Conservation (phyloP, 2,329 filamentous ascomycete species). For the Ustilaginoidea virens region DNA sequence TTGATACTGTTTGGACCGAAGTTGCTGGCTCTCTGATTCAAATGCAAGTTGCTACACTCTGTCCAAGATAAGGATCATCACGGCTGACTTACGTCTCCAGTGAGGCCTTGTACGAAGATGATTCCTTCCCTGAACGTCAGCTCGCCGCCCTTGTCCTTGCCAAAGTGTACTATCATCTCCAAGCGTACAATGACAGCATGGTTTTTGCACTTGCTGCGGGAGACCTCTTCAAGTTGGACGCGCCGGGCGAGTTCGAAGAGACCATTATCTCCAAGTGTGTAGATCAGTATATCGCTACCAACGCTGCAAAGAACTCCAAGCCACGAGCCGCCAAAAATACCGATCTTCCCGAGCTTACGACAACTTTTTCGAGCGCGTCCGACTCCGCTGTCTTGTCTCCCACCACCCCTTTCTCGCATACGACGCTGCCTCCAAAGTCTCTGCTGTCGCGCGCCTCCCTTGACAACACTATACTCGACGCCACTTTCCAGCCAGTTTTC, state of each 20-base stretch:
- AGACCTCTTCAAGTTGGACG: conserved; percentile 85
- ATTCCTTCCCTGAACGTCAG: conserved; percentile 82
- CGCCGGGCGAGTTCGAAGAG: conserved; percentile 90
- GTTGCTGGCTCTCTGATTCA: conserved; percentile 83
- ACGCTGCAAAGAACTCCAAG: conserved; percentile 32
- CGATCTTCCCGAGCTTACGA: conserved; percentile 55
- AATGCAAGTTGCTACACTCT: conserved; percentile 48
- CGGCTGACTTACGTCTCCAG: conserved; percentile 35
- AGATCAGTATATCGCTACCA: conserved; percentile 86
- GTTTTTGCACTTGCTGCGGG: conserved; percentile 90
- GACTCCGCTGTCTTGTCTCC: conserved; percentile 68
- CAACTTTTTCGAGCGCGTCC: conserved; percentile 55
- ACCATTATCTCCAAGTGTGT: conserved; percentile 98
- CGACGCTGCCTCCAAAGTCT: conserved; percentile 82
- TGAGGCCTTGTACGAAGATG: conserved; percentile 95
- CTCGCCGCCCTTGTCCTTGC: conserved; percentile 87
- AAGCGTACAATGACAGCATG: conserved; percentile 99
- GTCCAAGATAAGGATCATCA: too few relatives aligned
- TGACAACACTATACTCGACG: conserved; percentile 46
- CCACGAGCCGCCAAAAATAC: conserved; percentile 26
- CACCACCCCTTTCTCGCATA: conserved; percentile 90
- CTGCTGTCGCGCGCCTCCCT: conserved; percentile 71
- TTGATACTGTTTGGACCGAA: conserved; percentile 95
- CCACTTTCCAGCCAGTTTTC: conserved; percentile 35
- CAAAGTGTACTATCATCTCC: conserved; percentile 97